Base-by-base conservation (phyloP, 768 basidiomycete genomes). In the Panus rudis region DNA sequence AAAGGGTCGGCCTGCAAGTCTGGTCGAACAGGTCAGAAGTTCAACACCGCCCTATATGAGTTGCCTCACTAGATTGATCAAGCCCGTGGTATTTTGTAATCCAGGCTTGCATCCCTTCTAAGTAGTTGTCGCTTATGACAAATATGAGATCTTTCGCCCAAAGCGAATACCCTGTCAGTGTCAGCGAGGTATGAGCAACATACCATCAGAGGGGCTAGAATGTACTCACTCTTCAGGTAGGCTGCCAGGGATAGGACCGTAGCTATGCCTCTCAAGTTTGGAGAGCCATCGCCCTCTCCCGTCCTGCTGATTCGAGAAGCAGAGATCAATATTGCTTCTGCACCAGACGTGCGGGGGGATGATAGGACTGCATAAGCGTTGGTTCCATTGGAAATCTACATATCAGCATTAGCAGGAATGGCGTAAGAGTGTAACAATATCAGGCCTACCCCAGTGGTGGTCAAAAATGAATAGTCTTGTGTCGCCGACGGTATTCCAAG, bases 121-220 rank as follows among this genome's bases (percentile, higher is more conserved):
- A 61, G 59, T 93, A 79, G 2, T 81, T 88, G 49, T 97, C 94
- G 34, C 85, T 84, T 47, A 97, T 69, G 21, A 99, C 78, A 47
- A 98, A 84, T 14, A 97, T 64, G 43, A 99, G 71, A 54, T 98
- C 93, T 59, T 93, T 94, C 1, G 92, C 87, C 94, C 96, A 99
- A 27, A 91, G 73, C 17, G 91, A 88, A 53, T 87, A 84, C 25
- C 73, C 91, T 93, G 52, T 17, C 38, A 41, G 21, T n/a, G 25
- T 13, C 25, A 38, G 19, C 23, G 13, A 21, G 22, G 14, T 10
- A 14, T 17, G 16, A 20, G 37, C 13, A 20, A 37, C 38, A 41
- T 24, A 21, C 20, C 8, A n/a, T n/a, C n/a, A n/a, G n/a, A n/a
- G n/a, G n/a, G 27, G 45, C 6, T 16, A 21, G 6, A 3, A n/a